These are phyloP conservation scores for Penicillium verrucosum DNA, from an alignment of 2,329 filamentous ascomycete genomes.

Conservation along the genomic window DNA sequence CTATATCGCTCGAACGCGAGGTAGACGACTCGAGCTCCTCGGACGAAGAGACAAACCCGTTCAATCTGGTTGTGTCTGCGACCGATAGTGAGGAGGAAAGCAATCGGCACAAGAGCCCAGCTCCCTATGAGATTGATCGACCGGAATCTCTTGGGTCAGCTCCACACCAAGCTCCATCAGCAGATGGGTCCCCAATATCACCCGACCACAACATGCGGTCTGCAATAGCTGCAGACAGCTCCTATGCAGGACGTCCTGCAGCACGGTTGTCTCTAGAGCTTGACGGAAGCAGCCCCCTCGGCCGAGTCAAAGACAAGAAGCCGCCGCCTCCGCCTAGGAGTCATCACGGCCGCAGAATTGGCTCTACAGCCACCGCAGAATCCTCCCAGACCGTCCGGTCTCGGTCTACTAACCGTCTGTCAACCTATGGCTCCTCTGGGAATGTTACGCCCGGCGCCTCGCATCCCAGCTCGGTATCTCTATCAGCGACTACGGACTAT, in stretches of 20 bases:
- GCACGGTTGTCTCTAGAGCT: conserved; percentile 55
- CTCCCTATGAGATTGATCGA: conserved; percentile 11
- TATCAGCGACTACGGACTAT: conserved; percentile 47
- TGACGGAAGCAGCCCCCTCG: conserved; percentile 46
- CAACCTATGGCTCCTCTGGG: conserved; percentile 25
- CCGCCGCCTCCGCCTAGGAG: conserved; percentile 70
- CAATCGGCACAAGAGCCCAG: conserved; percentile 5
- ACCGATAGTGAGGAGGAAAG: conserved; percentile 26
- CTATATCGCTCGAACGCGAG: conserved; percentile 22
- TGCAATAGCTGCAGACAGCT: background rate
- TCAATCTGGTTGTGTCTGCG: conserved; percentile 32
- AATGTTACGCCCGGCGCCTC: conserved; percentile 18
- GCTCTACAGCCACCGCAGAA: conserved; percentile 34
- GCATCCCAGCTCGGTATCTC: conserved; percentile 46
- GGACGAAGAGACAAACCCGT: conserved; percentile 41
- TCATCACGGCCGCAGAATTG: conserved; percentile 73
- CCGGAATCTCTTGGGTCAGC: conserved; percentile 16
- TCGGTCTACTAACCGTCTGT: conserved; percentile 27
- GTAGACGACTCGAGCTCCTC: conserved; percentile 31
- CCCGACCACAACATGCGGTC: conserved; percentile 6
- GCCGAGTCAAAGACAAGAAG: conserved; percentile 55
- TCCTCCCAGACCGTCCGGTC: conserved; percentile 23
- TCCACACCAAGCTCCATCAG: conserved; percentile 27
- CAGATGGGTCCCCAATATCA: conserved; percentile 16
- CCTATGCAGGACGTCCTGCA: conserved; percentile 49